Base-by-base conservation (phyloP, 495 filamentous ascomycete genomes). In the Echria macrotheca region DNA sequence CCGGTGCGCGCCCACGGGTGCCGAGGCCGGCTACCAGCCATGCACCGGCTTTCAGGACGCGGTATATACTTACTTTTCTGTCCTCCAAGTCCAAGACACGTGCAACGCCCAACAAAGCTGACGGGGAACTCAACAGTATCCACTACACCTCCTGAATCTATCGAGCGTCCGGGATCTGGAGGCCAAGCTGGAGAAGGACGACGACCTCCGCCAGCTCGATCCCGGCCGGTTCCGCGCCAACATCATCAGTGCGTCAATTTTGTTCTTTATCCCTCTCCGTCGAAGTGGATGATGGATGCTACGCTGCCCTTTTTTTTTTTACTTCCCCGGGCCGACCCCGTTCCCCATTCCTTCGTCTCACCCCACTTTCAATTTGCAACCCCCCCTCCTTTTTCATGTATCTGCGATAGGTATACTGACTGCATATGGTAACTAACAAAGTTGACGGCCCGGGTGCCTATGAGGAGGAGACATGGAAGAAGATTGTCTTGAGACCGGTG, bases 21-120 rank as follows among this genome's bases (percentile, higher is more conserved):
- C 78, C 22, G 70, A 77, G 9, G 64, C 87, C 0, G 87, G 87
- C 2, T 91, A 87, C 59, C 86, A 93, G 56, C 78, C 87, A 4
- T 75, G 80, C 8, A 82, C 85, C 0, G 87, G 85, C 50, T 95
- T 95, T 59, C 82, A 85, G 46, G 91, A 97, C 67, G 83, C 89
- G 14, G 83, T 85, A 68, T 53, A 80, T 47, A 19, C 35, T n/a
- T n/a, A n/a, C n/a, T n/a, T n/a, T n/a, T n/a, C n/a, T n/a, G n/a
- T n/a, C n/a, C n/a, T n/a, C n/a, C n/a, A n/a, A n/a, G n/a, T n/a
- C n/a, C n/a, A n/a, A n/a, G n/a, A n/a, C n/a, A n/a, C n/a, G n/a
- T n/a, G n/a, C n/a, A n/a, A n/a, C n/a, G n/a, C n/a, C n/a, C n/a
- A n/a, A n/a, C n/a, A n/a, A n/a, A n/a, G 42, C 15, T 28, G 42